These are phyloP conservation scores for Gryganskiella cystojenkinii DNA, from an alignment of 192 early-diverging fungal genomes.

Conservation along the genomic window DNA sequence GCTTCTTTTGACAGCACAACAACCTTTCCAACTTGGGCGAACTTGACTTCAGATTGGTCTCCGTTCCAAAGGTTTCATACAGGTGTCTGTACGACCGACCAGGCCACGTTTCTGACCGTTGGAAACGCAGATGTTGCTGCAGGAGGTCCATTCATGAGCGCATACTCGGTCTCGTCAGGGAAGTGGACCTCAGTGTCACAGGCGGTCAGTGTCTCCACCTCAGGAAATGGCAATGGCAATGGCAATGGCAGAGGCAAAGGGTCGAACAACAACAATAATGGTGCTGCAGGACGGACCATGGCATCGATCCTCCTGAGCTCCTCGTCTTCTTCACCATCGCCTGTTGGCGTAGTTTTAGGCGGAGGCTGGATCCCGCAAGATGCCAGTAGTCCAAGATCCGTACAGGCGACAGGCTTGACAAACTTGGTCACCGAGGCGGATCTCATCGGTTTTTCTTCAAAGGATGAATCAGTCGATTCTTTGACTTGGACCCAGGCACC, in stretches of 20 bases:
- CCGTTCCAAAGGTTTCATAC: constrained; percentile 45
- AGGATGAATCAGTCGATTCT: not conserved
- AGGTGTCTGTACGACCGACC: constrained; percentile 30
- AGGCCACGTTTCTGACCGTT: constrained; percentile 21
- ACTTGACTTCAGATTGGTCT: constrained; percentile 37
- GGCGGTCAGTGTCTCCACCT: constrained; percentile 23
- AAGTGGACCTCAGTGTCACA: constrained; percentile 20
- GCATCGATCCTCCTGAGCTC: constrained; percentile 13
- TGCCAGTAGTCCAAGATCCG: constrained; percentile 2
- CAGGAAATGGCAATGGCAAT: not conserved
- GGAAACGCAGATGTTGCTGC: constrained; percentile 26
- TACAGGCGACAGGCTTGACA: constrained; percentile 8
- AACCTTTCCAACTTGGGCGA: constrained; percentile 27
- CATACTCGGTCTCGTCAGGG: constrained; percentile 32
- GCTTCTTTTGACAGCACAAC: constrained; percentile 20
- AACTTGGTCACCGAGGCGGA: constrained; percentile 27
- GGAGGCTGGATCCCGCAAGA: constrained; percentile 39
- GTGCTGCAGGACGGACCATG: constrained; percentile 37
- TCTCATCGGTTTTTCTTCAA: constrained; percentile 1
- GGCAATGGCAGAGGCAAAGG: constrained; percentile 5
- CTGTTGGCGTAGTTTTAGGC: constrained; percentile 28
- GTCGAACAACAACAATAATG: not conserved
- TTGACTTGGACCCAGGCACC: constrained; percentile 22
- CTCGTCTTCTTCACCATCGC: not conserved
- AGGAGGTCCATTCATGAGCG: constrained; percentile 28